Evolutionary conservation across 73 alveolate species (phyloP), one percentile per base, ranked within the genome.

Genomic region (Tetrahymena elliotti): DNA sequence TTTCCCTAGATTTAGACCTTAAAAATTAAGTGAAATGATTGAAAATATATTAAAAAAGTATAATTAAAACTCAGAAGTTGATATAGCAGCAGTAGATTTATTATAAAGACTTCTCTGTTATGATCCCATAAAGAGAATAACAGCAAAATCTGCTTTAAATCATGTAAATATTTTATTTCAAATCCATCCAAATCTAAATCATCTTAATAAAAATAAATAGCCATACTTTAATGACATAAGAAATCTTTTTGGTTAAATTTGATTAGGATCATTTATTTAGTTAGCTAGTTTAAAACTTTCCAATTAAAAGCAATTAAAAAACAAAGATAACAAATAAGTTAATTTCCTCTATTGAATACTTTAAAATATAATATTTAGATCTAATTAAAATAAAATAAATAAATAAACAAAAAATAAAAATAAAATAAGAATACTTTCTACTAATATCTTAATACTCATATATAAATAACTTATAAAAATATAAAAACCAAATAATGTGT

Each of bases 1-100:
- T 15, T 94, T 94, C 83, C 96, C 96, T 13, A 94, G 83, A 52
- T 94, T 94, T 38, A 52, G 47, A 53, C 93, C 94, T 4, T 33
- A 94, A 53, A 6, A 20, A 11, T 16, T 68, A 27, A 31, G 88
- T 6, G 88, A 68, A 68, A 68, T 31, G 36, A 68, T 68, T 27
- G 88, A 68, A 68, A 31, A n/a, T n/a, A 68, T 68, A 4, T 31
- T n/a, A 4, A 68, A 68, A 31, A 68, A 68, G 36, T 68, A 68
- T 68, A 68, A 68, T n/a, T 68, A 68, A 24, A 68, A 68, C 36
- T n/a, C 88, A 7, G 88, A 68, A 68, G 88, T 68, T 24, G 88
- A 68, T 16, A 68, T 68, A 68, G 88, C 88, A 18, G 88, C 88
- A 18, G 88, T 68, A 2, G 88, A 68, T 68, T 68, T 68, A n/a